Conservation (phyloP, 192 early-diverging fungal species). For the Coemansia sp. region DNA sequence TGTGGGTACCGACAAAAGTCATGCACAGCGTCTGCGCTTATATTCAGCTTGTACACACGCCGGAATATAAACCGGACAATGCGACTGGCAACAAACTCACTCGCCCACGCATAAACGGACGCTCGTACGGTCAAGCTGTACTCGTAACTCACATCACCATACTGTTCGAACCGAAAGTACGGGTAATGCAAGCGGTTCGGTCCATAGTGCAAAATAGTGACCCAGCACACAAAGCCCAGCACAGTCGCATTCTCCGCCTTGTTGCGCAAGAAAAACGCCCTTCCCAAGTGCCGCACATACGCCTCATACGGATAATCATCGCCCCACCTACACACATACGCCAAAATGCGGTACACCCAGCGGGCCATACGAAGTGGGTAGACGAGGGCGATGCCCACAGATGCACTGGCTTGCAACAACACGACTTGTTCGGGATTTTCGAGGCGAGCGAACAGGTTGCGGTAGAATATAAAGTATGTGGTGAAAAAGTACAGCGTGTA, state of each 20-base stretch:
- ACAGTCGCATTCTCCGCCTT: slow-evolving; percentile 76
- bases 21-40: slow-evolving; percentile 63
- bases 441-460: slow-evolving; percentile 72
- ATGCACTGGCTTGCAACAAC: slow-evolving; percentile 65
- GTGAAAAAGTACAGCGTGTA: slow-evolving; percentile 78
- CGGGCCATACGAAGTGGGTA: slow-evolving; percentile 71
- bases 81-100: slow-evolving; percentile 63
- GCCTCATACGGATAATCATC: slow-evolving; percentile 63
- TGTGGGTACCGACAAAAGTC: slow-evolving; percentile 71
- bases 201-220: slow-evolving; percentile 68
- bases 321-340: slow-evolving; percentile 55
- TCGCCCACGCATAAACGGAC: slow-evolving; percentile 62
- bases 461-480: slow-evolving; percentile 80
- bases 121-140: slow-evolving; percentile 62
- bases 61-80: slow-evolving; percentile 66
- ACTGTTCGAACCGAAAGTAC: slow-evolving; percentile 63
- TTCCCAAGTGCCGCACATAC: slow-evolving; percentile 67
- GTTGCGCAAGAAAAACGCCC: slow-evolving; percentile 70
- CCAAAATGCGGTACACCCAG: slow-evolving; percentile 53
- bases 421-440: slow-evolving; percentile 67
- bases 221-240: slow-evolving; percentile 72
- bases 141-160: slow-evolving; percentile 58
- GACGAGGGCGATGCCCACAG: slow-evolving; percentile 73
- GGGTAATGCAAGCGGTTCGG: slow-evolving; percentile 67
- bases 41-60: slow-evolving; percentile 56